phyloP scores from a whole-genome alignment of 441 rosid genomes.

The Populus hybrid region DNA sequence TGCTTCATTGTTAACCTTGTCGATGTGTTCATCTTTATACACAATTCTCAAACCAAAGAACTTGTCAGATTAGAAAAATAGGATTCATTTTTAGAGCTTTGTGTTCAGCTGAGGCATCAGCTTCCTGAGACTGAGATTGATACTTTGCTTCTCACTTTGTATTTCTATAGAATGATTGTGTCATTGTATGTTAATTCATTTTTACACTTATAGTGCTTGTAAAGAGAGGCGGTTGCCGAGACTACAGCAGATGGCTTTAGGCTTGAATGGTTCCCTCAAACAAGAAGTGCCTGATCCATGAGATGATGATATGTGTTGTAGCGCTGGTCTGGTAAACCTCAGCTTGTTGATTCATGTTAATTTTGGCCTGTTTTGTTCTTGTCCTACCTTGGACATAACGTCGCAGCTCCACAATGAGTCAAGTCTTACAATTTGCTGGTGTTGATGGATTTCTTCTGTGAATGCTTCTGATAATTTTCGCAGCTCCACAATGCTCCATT shows the following conservation, averaged over 20 bases:
- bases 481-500: not conserved
- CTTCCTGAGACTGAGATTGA: not conserved
- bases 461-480: not conserved
- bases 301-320: not conserved
- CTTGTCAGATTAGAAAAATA: constrained; percentile 17
- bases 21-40: constrained; percentile 3
- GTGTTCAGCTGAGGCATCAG: not conserved
- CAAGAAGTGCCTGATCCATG: not conserved
- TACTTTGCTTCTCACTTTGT: not conserved
- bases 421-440: not conserved
- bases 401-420: not conserved
- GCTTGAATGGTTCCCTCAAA: not conserved
- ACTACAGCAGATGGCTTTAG: not conserved
- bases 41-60: not conserved
- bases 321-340: not conserved
- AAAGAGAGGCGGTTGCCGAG: not conserved
- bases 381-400: not conserved
- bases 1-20: constrained; percentile 9
- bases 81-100: constrained; percentile 15
- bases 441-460: not conserved
- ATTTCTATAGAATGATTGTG: not conserved
- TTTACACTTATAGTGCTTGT: not conserved
- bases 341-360: not conserved
- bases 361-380: not conserved
- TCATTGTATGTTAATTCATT: not conserved